Conservation (phyloP, 495 filamentous ascomycete genomes). For the Geoglossum glabrum region DNA sequence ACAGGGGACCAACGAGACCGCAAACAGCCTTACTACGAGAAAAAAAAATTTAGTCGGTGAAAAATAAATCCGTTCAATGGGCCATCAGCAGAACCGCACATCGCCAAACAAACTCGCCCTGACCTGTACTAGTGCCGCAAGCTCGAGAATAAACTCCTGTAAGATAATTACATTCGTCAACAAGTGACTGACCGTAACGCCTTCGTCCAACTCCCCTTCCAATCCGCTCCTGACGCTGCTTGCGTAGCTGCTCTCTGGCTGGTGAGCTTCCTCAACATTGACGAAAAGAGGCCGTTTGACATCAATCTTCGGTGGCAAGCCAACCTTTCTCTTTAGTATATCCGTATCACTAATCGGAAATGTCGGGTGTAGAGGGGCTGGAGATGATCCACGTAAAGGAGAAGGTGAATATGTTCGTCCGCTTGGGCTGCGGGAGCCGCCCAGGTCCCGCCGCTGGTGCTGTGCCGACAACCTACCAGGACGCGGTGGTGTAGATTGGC, state of each 20-base stretch:
- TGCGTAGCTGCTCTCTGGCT: slow-evolving; percentile 9
- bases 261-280: neutral
- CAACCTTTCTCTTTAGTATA: slow-evolving; percentile 5
- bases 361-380: neutral
- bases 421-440: slow-evolving; percentile 2
- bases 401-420: slow-evolving; percentile 12
- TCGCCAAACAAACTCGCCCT: slow-evolving; percentile 74
- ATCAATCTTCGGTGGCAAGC: neutral
- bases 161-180: slow-evolving; percentile 44
- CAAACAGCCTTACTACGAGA: no score
- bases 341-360: neutral
- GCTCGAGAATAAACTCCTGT: slow-evolving; percentile 71
- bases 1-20: no score
- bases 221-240: slow-evolving; percentile 12
- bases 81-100: slow-evolving; percentile 39
- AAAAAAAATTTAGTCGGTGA: no score
- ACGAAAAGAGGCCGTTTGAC: neutral
- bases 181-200: slow-evolving; percentile 63
- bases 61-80: no score
- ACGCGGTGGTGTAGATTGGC: slow-evolving; percentile 5
- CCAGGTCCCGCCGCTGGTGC: slow-evolving; percentile 10
- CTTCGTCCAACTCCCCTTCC: slow-evolving; percentile 11
- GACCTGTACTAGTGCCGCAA: slow-evolving; percentile 72
- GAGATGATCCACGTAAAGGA: slow-evolving; percentile 8
- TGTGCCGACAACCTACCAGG: neutral